Evolutionary conservation across 768 basidiomycete species (phyloP).

Genomic region (Auriscalpium orientale): DNA sequence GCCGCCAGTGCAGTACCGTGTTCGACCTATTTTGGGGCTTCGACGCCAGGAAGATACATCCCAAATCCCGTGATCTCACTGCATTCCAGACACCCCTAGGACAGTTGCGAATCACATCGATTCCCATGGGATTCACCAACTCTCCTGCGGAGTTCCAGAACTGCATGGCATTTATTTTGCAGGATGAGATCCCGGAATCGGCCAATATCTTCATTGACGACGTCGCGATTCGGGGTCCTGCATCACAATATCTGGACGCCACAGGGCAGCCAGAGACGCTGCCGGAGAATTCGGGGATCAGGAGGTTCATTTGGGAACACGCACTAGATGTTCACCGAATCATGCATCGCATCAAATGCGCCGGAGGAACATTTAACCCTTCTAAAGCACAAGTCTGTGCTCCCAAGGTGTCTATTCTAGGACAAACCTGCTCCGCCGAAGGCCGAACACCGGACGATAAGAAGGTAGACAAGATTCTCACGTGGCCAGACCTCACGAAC

Average conservation of each 20-base stretch:
- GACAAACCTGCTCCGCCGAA: slow-evolving; percentile 30
- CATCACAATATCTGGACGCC: neutral
- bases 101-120: neutral
- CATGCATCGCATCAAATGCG: neutral
- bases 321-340: neutral
- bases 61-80: neutral
- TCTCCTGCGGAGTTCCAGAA: slow-evolving; percentile 20
- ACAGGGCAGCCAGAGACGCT: neutral
- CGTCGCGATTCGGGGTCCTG: neutral
- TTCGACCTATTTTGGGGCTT: slow-evolving; percentile 23
- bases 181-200: slow-evolving; percentile 22
- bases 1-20: slow-evolving; percentile 19
- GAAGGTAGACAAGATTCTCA: slow-evolving; percentile 19
- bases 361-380: neutral
- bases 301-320: slow-evolving; percentile 1
- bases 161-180: slow-evolving; percentile 25
- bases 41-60: neutral
- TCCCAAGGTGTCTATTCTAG: slow-evolving; percentile 24
- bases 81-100: neutral
- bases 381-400: slow-evolving; percentile 1
- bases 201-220: slow-evolving; percentile 27
- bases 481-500: slow-evolving; percentile 16
- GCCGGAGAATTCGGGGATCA: neutral
- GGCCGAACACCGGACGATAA: slow-evolving; percentile 23
- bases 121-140: neutral